Percentiles rank a stretch among this genome's conserved stretches.
Evolutionary conservation across 73 alveolate genomes (phyloP).

Genomic region (Chromera velia): DNA sequence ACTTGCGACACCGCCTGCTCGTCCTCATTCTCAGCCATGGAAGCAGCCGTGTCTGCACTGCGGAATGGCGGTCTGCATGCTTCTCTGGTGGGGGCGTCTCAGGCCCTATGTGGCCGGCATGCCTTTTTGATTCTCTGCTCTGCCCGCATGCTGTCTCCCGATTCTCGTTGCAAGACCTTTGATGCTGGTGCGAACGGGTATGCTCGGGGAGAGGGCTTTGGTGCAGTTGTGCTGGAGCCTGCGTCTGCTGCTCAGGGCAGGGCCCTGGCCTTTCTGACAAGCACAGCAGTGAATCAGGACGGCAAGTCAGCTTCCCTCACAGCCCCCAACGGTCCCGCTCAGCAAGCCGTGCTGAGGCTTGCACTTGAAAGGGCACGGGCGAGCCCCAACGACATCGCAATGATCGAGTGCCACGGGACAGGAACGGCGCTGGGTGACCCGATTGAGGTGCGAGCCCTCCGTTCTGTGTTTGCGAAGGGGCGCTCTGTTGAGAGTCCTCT

Average conservation of each 20-base stretch:
- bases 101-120: conserved; percentile 34
- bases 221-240: conserved; percentile 21
- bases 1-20: conserved; percentile 41
- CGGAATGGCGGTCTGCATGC: neutral
- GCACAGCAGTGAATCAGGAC: conserved; percentile 43
- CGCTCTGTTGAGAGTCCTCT: neutral
- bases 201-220: conserved; percentile 41
- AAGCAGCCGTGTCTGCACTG: conserved; percentile 22
- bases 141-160: conserved; percentile 45
- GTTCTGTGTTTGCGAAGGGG: conserved; percentile 6
- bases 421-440: conserved; percentile 39
- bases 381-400: conserved; percentile 3
- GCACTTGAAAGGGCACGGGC: conserved; percentile 14
- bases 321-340: conserved; percentile 41
- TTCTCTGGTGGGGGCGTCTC: neutral
- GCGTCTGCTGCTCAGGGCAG: neutral
- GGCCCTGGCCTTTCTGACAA: conserved; percentile 10
- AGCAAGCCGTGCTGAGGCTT: conserved; percentile 22
- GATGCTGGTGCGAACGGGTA: conserved; percentile 41
- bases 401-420: conserved; percentile 30
- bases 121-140: conserved; percentile 28
- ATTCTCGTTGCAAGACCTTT: conserved; percentile 41
- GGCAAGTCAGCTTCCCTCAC: conserved; percentile 28
- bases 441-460: neutral
- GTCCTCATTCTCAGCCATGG: conserved; percentile 26